Conservation (phyloP, 208 protist species). For the Strigomonas culicis region DNA sequence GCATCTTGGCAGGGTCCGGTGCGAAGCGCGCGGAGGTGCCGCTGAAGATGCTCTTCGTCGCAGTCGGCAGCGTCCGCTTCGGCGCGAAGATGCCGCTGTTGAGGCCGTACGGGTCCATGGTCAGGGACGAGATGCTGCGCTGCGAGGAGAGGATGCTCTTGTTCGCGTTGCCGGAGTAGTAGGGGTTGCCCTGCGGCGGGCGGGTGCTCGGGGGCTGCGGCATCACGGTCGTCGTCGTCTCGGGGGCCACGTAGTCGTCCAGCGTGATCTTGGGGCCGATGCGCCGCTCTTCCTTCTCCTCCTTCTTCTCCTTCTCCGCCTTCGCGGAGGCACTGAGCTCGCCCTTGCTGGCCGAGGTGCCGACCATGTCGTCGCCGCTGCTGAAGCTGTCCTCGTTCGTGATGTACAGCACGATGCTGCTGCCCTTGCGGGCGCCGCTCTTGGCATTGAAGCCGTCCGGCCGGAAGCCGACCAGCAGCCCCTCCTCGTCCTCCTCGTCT, state of each 20-base stretch:
- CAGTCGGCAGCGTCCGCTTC: neutral
- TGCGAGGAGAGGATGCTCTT: neutral
- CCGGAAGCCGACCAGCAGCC: conserved; percentile 37
- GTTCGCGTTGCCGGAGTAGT: neutral
- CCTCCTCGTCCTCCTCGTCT: conserved; percentile 29
- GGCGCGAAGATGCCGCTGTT: conserved; percentile 5
- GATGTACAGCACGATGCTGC: conserved; percentile 38
- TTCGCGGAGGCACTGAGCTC: neutral
- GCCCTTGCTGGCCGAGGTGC: neutral
- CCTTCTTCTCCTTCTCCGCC: neutral
- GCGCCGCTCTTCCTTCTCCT: too few species aligned
- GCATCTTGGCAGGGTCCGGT: conserved; percentile 32
- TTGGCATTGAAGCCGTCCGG: conserved; percentile 29
- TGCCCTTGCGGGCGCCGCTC: conserved; percentile 16
- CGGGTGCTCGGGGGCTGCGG: neutral
- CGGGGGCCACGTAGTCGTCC: neutral
- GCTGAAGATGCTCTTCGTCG: conserved; percentile 17
- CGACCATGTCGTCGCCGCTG: conserved; percentile 21
- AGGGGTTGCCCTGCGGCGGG: neutral
- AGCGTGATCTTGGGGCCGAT: neutral
- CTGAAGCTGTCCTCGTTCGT: conserved; percentile 28
- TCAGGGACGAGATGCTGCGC: conserved; percentile 4
- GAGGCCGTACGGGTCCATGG: conserved; percentile 18
- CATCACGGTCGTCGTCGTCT: neutral
- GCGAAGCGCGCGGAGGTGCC: conserved; percentile 18